Evolutionary conservation across 2,329 filamentous ascomycete genomes (phyloP).

Genomic region (Onygenales sp.): DNA sequence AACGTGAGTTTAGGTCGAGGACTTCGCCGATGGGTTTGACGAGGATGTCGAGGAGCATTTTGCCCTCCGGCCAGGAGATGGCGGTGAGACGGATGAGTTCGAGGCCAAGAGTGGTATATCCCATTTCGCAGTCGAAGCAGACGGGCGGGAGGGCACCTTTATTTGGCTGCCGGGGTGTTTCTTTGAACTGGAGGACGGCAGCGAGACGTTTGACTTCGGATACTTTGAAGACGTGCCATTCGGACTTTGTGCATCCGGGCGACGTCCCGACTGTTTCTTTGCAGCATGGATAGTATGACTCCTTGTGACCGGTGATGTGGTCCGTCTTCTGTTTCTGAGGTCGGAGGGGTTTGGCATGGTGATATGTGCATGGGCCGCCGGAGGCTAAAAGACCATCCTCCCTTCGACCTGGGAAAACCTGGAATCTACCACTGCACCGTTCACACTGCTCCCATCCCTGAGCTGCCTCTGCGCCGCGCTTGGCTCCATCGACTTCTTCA

Average conservation of each 20-base stretch:
- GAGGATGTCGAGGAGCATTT: slow-evolving; percentile 69
- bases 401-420: slow-evolving; percentile 80
- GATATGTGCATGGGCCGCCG: slow-evolving; percentile 69
- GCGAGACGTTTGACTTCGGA: slow-evolving; percentile 68
- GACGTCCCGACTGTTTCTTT: slow-evolving; percentile 63
- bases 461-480: slow-evolving; percentile 54
- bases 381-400: slow-evolving; percentile 65
- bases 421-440: slow-evolving; percentile 75
- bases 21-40: slow-evolving; percentile 76
- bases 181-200: slow-evolving; percentile 65
- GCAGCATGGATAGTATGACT: slow-evolving; percentile 69
- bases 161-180: slow-evolving; percentile 50
- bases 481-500: slow-evolving; percentile 57
- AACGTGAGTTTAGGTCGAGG: slow-evolving; percentile 84
- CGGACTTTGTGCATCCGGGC: slow-evolving; percentile 60
- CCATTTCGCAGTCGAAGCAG: slow-evolving; percentile 96
- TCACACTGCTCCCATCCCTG: slow-evolving; percentile 83
- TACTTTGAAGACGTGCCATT: slow-evolving; percentile 81
- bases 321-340: slow-evolving; percentile 45
- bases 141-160: slow-evolving; percentile 41
- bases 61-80: slow-evolving; percentile 72
- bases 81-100: slow-evolving; percentile 87
- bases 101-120: slow-evolving; percentile 78
- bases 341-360: slow-evolving; percentile 62
- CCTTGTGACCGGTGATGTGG: slow-evolving; percentile 45